Evolutionary conservation across 2,329 filamentous ascomycete genomes (phyloP), one percentile per base, ranked within the genome.

Genomic region (Aspergillus costaricaensis): DNA sequence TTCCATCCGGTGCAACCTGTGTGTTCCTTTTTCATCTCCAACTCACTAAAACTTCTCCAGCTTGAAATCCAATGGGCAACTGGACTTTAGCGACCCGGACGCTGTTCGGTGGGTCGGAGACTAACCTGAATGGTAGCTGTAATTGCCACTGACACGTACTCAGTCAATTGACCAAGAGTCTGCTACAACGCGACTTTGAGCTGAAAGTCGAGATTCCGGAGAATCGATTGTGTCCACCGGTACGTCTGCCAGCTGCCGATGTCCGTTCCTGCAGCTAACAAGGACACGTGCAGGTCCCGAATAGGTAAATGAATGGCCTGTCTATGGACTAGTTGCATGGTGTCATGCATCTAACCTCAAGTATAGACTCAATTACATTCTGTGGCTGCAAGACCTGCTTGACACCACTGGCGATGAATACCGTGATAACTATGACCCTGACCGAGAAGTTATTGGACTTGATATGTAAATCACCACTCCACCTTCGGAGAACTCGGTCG

Each of bases 141-240:
- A 59, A 10, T 56, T 27, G 36, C n/a, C 48, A 68, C 56, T 62
- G 38, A 64, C 55, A 55, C 32, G 21, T 15, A 21, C 19, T 50
- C 62, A 86, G 85, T 67, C 79, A 84, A 67, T 81, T 98, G 52
- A 96, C 93, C 10, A 92, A 90, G 71, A 88, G 88, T 17, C 82
- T 97, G 1, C 81, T 98, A 17, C 86, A 85, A 61, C 77, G 84
- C 14, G 89, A 97, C 74, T 98, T 97, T 74, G 83, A 82, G 12
- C 76, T 98, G 8, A 70, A 80, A 0, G 78, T 97, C 14, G 81
- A 88, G 5, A 80, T 98, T 1, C 92, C 92, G 0, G 78, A 84
- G 25, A 88, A 96, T 74, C 83, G 94, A 21, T 81, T 99, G 0
- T 98, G 94, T 72, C 95, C 94, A 12, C 91, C 93, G 1, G 90